Conservation (phyloP, 2,329 filamentous ascomycete species). For the Akanthomyces muscarius region DNA sequence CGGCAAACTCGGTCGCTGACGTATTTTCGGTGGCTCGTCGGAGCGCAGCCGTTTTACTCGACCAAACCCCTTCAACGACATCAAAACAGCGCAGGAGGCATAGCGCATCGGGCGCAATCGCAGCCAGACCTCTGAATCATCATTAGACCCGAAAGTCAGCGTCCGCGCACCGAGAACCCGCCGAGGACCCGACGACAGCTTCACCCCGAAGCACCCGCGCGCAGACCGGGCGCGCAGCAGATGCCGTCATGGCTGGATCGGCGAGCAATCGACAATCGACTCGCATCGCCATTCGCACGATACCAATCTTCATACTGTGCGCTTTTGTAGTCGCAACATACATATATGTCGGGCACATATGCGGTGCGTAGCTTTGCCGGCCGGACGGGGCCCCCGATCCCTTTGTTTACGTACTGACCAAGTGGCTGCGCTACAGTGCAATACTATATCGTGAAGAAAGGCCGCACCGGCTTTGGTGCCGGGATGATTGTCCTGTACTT, state of each 20-base stretch:
- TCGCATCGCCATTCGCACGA: constrained; percentile 46
- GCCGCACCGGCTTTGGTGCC: constrained; percentile 55
- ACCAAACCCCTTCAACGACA: background rate
- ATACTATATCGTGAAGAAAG: constrained; percentile 57
- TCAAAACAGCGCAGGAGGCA: background rate
- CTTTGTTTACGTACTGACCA: constrained; percentile 12
- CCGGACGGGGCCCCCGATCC: background rate
- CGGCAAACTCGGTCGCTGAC: background rate
- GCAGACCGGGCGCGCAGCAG: background rate
- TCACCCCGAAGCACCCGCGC: background rate
- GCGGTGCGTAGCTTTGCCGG: constrained; percentile 49
- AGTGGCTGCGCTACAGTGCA: constrained; percentile 49
- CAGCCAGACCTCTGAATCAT: too few relatives aligned
- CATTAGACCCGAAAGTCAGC: background rate
- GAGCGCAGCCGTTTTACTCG: background rate
- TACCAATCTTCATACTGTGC: constrained; percentile 66
- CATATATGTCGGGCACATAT: constrained; percentile 62
- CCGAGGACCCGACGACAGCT: background rate
- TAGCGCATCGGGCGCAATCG: background rate
- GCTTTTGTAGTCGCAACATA: constrained; percentile 68
- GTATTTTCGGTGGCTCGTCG: background rate
- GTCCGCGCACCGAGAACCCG: background rate
- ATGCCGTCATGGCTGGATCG: constrained; percentile 32
- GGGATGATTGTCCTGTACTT: constrained; percentile 71
- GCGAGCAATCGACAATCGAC: constrained; percentile 28